These are phyloP conservation scores for Corinectria fuckeliana DNA, from an alignment of 2,329 filamentous ascomycete species.

Conservation along the genomic window DNA sequence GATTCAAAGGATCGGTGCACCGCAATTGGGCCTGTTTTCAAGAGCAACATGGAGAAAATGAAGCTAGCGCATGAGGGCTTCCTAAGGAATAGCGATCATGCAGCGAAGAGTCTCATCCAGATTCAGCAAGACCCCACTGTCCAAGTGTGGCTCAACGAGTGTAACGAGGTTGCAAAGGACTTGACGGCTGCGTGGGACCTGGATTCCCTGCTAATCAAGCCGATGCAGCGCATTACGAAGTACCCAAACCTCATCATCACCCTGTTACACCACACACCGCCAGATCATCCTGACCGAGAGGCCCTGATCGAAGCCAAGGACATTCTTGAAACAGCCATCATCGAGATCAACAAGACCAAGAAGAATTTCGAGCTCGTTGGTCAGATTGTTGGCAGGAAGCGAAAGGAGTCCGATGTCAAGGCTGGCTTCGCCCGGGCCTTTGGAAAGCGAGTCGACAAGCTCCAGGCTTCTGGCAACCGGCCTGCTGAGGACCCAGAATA, in stretches of 20 bases:
- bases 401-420: constrained; percentile 87
- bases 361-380: constrained; percentile 93
- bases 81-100: constrained; percentile 67
- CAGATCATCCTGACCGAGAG: constrained; percentile 81
- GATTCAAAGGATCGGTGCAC: constrained; percentile 61
- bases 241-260: constrained; percentile 87
- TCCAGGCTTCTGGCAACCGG: constrained; percentile 67
- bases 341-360: constrained; percentile 94
- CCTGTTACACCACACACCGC: constrained; percentile 78
- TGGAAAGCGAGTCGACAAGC: constrained; percentile 85
- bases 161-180: constrained; percentile 89
- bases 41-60: constrained; percentile 65
- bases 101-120: constrained; percentile 65
- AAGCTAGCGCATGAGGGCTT: constrained; percentile 67
- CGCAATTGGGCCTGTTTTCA: constrained; percentile 60
- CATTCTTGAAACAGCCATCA: constrained; percentile 69
- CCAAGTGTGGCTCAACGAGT: constrained; percentile 90
- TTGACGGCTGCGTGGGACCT: constrained; percentile 94
- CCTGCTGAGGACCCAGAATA: constrained; percentile 83
- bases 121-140: constrained; percentile 69
- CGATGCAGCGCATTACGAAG: constrained; percentile 91
- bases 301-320: constrained; percentile 63
- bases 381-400: constrained; percentile 83
- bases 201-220: constrained; percentile 95
- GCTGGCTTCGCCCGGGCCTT: constrained; percentile 88